Conservation (phyloP, 75 land plant genomes). For the Pinus albicaulis region DNA sequence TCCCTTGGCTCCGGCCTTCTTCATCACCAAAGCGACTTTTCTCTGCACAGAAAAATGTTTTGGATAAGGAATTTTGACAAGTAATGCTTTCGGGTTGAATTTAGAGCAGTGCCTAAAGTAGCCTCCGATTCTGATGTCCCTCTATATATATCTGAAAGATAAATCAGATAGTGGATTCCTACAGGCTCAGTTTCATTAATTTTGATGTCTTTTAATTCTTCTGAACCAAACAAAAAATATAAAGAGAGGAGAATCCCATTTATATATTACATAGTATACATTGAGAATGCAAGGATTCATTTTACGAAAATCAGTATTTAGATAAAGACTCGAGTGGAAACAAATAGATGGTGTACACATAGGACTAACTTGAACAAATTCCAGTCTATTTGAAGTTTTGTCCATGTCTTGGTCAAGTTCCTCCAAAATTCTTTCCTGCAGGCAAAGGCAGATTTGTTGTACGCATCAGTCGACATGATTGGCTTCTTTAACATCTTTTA, state of each 20-base stretch:
- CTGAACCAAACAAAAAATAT: neutral
- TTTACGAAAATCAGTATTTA: neutral
- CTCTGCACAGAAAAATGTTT: slow-evolving; percentile 48
- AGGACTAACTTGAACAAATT: slow-evolving; percentile 83
- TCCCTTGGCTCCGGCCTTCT: slow-evolving; percentile 85
- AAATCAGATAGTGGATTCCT: too few relatives aligned
- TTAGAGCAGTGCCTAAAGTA: neutral
- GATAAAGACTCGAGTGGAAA: neutral
- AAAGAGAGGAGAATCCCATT: neutral
- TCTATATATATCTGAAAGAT: too few relatives aligned
- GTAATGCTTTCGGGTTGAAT: neutral
- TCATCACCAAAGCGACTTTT: slow-evolving; percentile 82
- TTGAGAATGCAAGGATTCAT: neutral
- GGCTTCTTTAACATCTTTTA: neutral
- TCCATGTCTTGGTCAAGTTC: slow-evolving; percentile 90
- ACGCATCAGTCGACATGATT: neutral
- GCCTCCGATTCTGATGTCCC: neutral
- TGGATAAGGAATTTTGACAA: neutral
- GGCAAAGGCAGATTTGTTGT: neutral
- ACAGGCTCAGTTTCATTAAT: neutral
- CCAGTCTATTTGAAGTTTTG: slow-evolving; percentile 81
- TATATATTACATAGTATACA: neutral
- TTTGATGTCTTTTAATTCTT: neutral
- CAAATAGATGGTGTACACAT: neutral
- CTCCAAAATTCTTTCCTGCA: slow-evolving; percentile 75